Evolutionary conservation across 345 rosid species (phyloP), one percentile per base, ranked within the genome.

Genomic region (Syzygium aqueum): DNA sequence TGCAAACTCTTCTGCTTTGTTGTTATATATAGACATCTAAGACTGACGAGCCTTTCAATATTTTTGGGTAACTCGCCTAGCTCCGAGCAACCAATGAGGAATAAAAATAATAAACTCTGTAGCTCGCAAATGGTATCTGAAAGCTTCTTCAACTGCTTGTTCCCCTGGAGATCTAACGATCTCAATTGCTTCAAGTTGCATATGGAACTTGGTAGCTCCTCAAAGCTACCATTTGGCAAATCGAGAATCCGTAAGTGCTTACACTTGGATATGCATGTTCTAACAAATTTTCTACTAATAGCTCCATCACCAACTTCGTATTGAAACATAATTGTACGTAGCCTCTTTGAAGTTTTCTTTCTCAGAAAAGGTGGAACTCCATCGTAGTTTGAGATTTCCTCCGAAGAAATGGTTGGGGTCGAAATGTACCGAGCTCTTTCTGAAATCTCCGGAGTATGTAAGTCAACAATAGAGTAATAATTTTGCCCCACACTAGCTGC

Each of bases 361-460:
- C 5, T 4, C 5, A 57, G 12, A 23, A 57, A 57, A 23, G 63
- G 63, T 4, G 63, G 14, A 7, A 59, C 30, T 27, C 28, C 65
- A 11, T 25, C 7, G 30, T 11, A 59, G 1, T 59, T 25, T 59
- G 65, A 0, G 3, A 17, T 67, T 67, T 8, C 46, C 78, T 67
- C 7, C 17, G 8, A 67, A 0, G 0, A 67, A 8, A 2, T 2
- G 2, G 23, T 33, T 8, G 23, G 13, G 46, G 9, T 8, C 0
- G 25, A 33, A 67, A 67, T 8, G 23, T 8, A 67, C 1, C 78
- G 43, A 67, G 8, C 78, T 8, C 33, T 27, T 61, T 61, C 17
- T 12, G 17, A 15, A 61, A 1, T 61, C 9, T 0, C 17, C 3
- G 7, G 3, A n/a, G 33, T 0, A n/a, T 61, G 13, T 3, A n/a